Base-by-base conservation (phyloP, 2,329 filamentous ascomycete genomes). In the Penicillium crustosum region DNA sequence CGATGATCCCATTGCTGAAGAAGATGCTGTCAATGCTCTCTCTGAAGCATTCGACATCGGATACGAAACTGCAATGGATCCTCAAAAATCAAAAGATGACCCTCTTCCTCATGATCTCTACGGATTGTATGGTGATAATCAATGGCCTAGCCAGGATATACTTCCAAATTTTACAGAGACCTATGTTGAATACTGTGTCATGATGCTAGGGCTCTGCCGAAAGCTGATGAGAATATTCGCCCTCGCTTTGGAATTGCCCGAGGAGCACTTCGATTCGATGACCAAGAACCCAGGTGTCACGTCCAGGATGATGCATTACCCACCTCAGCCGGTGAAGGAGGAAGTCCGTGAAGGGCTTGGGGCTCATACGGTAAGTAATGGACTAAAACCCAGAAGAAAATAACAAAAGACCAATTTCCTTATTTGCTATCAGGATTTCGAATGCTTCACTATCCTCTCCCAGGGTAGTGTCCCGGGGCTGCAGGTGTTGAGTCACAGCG, bases 231-330 rank as follows among this genome's bases (percentile, higher is more conserved):
- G 68, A 49, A 70, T 77, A 2, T 68, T 79, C 29, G 77, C 77
- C 0, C 64, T 77, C 17, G 75, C 75, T 2, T 66, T 79, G 5
- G 69, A 73, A 29, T 61, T 79, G 0, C 58, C 68, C 0, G 75
- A 78, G 52, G 59, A 63, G 12, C 75, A 70, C 52, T 79, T 77
- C 58, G 70, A 73, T 48, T 63, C 66, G 0, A 76, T 72, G 43
- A 66, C 69, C 3, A 60, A 61, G 2, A 61, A 64, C 17, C 73
- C 76, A 0, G 73, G 77, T 1, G 71, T 73, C 0, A 75, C 71
- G n/a, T 74, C 77, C 51, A 66, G 76, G 6, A 67, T 78, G 41
- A 63, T 78, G 39, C 76, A 78, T 61, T 79, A 78, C 61, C 75
- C 73, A 1, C 65, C 70, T 2, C 73, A 77, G 45, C 70, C 71